Evolutionary conservation across 441 rosid genomes (phyloP).

Genomic region (Manihot esculenta): DNA sequence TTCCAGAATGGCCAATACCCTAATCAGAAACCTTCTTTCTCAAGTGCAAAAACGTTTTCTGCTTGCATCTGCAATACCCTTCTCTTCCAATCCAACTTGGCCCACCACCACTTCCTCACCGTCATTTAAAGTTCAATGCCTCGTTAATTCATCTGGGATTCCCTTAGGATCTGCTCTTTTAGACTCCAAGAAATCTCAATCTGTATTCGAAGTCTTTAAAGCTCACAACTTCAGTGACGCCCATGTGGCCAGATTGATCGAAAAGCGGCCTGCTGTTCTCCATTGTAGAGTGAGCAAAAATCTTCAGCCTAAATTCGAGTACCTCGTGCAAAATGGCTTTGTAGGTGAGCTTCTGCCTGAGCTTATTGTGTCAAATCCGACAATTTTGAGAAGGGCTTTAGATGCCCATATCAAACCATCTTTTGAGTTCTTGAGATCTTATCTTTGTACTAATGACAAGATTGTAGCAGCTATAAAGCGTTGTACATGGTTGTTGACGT

Average conservation of each 20-base stretch:
- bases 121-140: slow-evolving; percentile 16
- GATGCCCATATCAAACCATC: slow-evolving; percentile 15
- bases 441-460: neutral
- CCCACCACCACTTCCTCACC: neutral
- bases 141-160: slow-evolving; percentile 19
- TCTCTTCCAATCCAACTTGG: neutral
- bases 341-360: slow-evolving; percentile 22
- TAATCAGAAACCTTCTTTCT: neutral
- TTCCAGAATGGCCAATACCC: slow-evolving; percentile 1
- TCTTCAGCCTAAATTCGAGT: slow-evolving; percentile 20
- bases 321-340: slow-evolving; percentile 15
- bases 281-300: neutral
- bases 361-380: slow-evolving; percentile 14
- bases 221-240: slow-evolving; percentile 15
- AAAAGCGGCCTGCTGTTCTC: slow-evolving; percentile 7
- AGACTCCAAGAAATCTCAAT: neutral
- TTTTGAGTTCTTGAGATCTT: slow-evolving; percentile 8
- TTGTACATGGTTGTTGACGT: neutral
- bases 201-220: slow-evolving; percentile 11
- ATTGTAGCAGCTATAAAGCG: slow-evolving; percentile 3
- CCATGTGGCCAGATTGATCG: slow-evolving; percentile 16
- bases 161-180: slow-evolving; percentile 17
- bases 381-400: slow-evolving; percentile 8
- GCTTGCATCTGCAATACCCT: neutral
- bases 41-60: slow-evolving; percentile 9